phyloP scores from a whole-genome alignment of 495 filamentous ascomycete genomes.

The Sordaria brevicollis region DNA sequence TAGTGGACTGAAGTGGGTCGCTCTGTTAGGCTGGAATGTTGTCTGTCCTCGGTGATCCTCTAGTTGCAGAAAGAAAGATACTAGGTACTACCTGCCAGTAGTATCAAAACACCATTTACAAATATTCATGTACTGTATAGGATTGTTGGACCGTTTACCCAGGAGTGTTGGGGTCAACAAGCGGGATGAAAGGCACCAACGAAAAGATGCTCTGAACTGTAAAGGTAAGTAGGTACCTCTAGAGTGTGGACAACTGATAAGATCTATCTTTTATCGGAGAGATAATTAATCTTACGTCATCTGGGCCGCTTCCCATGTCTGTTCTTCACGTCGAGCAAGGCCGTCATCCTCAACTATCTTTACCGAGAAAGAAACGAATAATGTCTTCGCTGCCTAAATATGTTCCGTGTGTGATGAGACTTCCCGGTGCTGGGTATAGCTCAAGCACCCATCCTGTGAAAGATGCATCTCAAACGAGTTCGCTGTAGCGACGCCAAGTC shows the following conservation, averaged over 20 bases:
- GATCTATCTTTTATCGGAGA: background rate
- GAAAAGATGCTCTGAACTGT: too few relatives aligned
- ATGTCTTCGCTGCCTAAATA: background rate
- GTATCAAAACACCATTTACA: too few relatives aligned
- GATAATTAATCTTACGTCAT: background rate
- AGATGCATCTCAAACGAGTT: background rate
- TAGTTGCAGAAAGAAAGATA: too few relatives aligned
- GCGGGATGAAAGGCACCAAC: too few relatives aligned
- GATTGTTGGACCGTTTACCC: too few relatives aligned
- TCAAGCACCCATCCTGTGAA: background rate
- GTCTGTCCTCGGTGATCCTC: background rate
- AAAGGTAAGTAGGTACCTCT: too few relatives aligned
- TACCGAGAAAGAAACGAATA: background rate
- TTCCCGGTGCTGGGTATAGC: background rate
- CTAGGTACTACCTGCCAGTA: too few relatives aligned
- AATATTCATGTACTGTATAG: too few relatives aligned
- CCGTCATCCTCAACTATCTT: background rate
- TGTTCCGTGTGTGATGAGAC: background rate
- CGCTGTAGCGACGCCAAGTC: background rate
- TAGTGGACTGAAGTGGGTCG: background rate
- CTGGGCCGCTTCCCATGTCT: background rate
- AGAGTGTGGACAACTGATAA: background rate
- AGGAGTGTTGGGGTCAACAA: too few relatives aligned
- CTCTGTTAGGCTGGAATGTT: background rate
- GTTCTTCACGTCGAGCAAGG: background rate